Percentiles rank a stretch among this genome's conserved stretches.
Evolutionary conservation across 2,329 filamentous ascomycete genomes (phyloP).

Genomic region (Pyrenophora tritici-repentis): DNA sequence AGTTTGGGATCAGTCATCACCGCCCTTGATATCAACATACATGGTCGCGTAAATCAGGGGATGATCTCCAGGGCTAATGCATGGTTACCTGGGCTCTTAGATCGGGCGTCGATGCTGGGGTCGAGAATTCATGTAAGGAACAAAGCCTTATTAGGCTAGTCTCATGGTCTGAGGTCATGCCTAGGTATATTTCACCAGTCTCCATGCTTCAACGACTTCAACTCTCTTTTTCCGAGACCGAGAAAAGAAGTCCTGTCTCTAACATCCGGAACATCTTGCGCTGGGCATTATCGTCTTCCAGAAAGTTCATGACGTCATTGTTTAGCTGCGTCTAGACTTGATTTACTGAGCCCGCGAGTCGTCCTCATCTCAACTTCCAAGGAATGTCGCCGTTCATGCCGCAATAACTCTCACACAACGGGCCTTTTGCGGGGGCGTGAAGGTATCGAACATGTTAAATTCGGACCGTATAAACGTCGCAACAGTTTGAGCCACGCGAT

Average conservation of each 20-base stretch:
- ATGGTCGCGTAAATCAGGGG: slow-evolving; percentile 7
- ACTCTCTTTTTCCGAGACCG: not conserved
- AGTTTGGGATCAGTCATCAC: slow-evolving; percentile 1
- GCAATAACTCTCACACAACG: slow-evolving; percentile 8
- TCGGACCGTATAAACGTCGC: slow-evolving; percentile 19
- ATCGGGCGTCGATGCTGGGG: slow-evolving; percentile 12
- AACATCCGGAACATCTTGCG: not conserved
- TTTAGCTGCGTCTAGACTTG: not conserved
- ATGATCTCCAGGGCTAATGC: slow-evolving; percentile 11
- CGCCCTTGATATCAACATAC: slow-evolving; percentile 10
- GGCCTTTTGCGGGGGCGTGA: slow-evolving; percentile 11
- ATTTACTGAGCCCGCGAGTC: slow-evolving; percentile 1
- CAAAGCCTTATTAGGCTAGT: slow-evolving; percentile 2
- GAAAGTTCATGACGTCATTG: slow-evolving; percentile 5
- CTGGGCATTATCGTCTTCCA: not conserved
- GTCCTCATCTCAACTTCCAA: not conserved
- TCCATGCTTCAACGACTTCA: not conserved
- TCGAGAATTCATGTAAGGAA: slow-evolving; percentile 2
- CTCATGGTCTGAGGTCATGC: slow-evolving; percentile 1
- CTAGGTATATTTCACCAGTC: not conserved
- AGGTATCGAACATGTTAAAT: slow-evolving; percentile 8
- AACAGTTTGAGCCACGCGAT: slow-evolving; percentile 7
- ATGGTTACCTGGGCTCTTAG: slow-evolving; percentile 12
- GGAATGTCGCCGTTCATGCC: not conserved
- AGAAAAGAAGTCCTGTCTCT: not conserved